phyloP scores from a whole-genome alignment of 2,329 filamentous ascomycete species.

The Fusarium clavum region DNA sequence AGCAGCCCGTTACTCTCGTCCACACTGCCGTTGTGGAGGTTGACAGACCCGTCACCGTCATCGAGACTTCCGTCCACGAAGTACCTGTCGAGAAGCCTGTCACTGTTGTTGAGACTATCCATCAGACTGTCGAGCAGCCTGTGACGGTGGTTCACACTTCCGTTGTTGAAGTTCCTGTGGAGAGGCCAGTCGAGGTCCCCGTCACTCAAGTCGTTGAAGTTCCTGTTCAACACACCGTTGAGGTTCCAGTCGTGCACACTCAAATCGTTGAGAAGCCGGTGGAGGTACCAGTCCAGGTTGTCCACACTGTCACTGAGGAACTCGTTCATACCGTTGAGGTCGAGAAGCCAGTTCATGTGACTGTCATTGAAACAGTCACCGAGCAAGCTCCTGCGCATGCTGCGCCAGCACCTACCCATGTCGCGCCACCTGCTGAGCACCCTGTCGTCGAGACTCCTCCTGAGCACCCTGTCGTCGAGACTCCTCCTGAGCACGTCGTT shows the following conservation, averaged over 20 bases:
- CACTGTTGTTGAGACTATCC: conserved; percentile 14
- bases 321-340: not conserved
- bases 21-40: conserved; percentile 23
- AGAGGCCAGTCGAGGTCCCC: conserved; percentile 19
- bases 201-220: conserved; percentile 8
- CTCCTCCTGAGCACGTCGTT: not conserved
- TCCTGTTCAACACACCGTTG: conserved; percentile 7
- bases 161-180: conserved; percentile 12
- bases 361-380: conserved; percentile 14
- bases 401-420: not conserved
- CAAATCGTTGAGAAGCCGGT: conserved; percentile 10
- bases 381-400: conserved; percentile 5
- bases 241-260: conserved; percentile 9
- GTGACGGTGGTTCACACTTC: conserved; percentile 16
- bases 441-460: not conserved
- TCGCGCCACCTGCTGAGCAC: not conserved
- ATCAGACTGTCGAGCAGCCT: not conserved
- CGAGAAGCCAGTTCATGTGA: conserved; percentile 17
- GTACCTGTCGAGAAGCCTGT: conserved; percentile 9
- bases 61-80: conserved; percentile 11
- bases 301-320: conserved; percentile 8
- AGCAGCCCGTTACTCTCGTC: conserved; percentile 11
- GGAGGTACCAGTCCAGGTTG: conserved; percentile 4
- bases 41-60: conserved; percentile 5
- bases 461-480: not conserved